Conservation (phyloP, 225 moss, liverwort and hornwort species). For the Rhytidiadelphus loreus region DNA sequence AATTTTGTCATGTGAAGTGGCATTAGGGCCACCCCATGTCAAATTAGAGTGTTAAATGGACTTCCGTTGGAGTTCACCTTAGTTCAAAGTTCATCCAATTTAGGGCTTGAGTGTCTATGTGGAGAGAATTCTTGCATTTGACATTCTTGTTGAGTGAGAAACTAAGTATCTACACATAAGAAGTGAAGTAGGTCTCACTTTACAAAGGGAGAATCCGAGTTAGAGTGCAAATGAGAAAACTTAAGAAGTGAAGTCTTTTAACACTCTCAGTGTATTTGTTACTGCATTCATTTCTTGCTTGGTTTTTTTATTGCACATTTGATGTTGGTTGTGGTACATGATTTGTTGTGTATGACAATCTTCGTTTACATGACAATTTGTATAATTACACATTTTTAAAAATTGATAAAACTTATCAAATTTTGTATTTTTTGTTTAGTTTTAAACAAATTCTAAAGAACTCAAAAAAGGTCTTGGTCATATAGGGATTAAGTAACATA, state of each 20-base stretch:
- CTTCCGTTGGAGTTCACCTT: too few species aligned
- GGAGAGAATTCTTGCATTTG: accelerated
- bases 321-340: not conserved
- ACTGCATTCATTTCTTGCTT: too few species aligned
- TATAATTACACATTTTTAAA: not conserved
- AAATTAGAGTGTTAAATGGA: too few species aligned
- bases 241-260: not conserved
- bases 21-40: accelerated
- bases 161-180: not conserved
- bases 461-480: not conserved
- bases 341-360: not conserved
- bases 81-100: too few species aligned
- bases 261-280: too few species aligned
- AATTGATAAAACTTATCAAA: not conserved
- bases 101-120: not conserved
- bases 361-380: not conserved
- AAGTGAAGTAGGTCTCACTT: not conserved
- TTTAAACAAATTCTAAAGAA: not conserved
- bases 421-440: not conserved
- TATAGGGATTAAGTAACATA: not conserved
- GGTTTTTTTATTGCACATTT: too few species aligned
- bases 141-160: not conserved
- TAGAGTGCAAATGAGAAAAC: too few species aligned
- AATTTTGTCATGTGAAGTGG: too few species aligned
- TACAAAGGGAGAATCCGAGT: accelerated